Conservation (phyloP, 148 eudicot genomes). For the Camellia sinensis region DNA sequence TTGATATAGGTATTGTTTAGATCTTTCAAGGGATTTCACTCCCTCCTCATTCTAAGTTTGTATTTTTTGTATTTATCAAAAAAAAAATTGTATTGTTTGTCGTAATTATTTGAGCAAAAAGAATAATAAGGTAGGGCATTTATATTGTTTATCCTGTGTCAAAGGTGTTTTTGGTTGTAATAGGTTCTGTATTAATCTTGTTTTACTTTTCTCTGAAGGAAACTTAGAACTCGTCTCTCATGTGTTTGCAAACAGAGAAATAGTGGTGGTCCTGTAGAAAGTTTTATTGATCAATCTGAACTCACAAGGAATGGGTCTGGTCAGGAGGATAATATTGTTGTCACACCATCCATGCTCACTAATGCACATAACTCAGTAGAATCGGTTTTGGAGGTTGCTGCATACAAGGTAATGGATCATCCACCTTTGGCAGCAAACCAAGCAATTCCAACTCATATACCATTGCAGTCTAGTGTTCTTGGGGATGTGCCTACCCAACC, state of each 20-base stretch:
- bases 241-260: conserved; percentile 50
- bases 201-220: background rate
- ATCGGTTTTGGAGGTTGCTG: conserved; percentile 40
- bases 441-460: conserved; percentile 31
- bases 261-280: conserved; percentile 56
- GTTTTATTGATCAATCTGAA: conserved; percentile 52
- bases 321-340: conserved; percentile 42
- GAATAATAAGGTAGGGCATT: background rate
- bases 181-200: background rate
- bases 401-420: conserved; percentile 41
- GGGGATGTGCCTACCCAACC: conserved; percentile 24
- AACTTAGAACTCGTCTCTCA: background rate
- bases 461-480: conserved; percentile 38
- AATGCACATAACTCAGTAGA: conserved; percentile 47
- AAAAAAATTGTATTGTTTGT: background rate
- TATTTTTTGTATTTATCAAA: background rate
- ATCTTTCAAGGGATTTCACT: background rate
- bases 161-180: conserved; percentile 1
- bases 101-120: background rate
- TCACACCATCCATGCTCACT: conserved; percentile 32
- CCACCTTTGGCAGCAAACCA: conserved; percentile 32
- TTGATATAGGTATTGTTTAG: background rate
- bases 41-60: background rate
- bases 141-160: background rate
- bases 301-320: conserved; percentile 45